Evolutionary conservation across 2,329 filamentous ascomycete genomes (phyloP), one percentile per base, ranked within the genome.

Genomic region (Penicillium sp.): DNA sequence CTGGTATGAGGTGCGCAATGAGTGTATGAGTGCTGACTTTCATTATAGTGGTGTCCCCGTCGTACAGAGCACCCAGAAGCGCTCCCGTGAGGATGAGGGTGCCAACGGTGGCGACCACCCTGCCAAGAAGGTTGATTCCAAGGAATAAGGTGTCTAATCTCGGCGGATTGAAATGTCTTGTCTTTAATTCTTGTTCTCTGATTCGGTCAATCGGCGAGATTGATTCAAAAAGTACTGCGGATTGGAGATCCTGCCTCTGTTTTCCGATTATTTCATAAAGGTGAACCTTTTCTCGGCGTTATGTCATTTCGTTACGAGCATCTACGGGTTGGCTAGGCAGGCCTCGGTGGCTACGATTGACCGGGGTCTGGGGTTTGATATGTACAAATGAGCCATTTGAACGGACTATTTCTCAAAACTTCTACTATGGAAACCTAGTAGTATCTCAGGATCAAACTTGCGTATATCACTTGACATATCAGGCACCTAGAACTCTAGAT

Each of bases 91-190:
- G 44, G 78, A 78, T 26, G 69, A 72, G 40, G 61, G 53, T 8
- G 22, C 59, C 44, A 72, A 68, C 31, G 71, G 68, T 25, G 71
- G 68, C 16, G 73, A 75, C 35, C 73, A 70, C 55, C 73, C 76
- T 19, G 65, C 74, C 25, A 81, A 82, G 71, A 82, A 81, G 67
- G 72, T 77, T 37, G 79, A 80, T 64, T 62, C 68, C 50, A 78
- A 78, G 69, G 72, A 75, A 61, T 75, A 69, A 69, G 55, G 40
- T 19, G 40, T 50, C 50, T 28, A 22, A 10, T 40, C 33, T 37
- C 16, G 5, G 36, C 36, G 16, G 33, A 36, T 38, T 37, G 31
- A 26, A 52, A 45, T 44, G 30, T 31, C 40, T 44, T 44, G 26
- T 43, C 50, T 58, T 58, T 60, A 40, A 41, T 61, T 60, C 52